Conservation (phyloP, 192 early-diverging fungal species). For the Coemansia sp. region DNA sequence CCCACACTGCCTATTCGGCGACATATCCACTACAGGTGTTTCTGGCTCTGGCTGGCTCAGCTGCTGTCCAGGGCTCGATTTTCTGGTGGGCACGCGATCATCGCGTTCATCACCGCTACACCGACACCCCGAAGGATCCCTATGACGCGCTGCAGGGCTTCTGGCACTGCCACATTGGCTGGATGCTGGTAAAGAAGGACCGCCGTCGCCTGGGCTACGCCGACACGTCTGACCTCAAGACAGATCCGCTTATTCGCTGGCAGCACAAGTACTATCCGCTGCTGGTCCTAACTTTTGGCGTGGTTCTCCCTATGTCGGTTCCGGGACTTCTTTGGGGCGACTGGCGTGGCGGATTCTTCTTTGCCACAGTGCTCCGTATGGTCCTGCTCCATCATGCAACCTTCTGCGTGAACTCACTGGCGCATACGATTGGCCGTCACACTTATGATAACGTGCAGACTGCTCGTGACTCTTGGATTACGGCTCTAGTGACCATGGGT, state of each 20-base stretch:
- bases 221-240: constrained; percentile 78
- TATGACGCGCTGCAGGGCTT: constrained; percentile 79
- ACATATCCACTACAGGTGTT: constrained; percentile 61
- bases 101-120: constrained; percentile 86
- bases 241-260: constrained; percentile 67
- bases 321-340: constrained; percentile 84
- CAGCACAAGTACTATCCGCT: constrained; percentile 77
- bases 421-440: constrained; percentile 71
- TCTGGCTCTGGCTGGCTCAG: constrained; percentile 65
- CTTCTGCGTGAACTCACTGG: constrained; percentile 84
- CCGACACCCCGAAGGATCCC: constrained; percentile 81
- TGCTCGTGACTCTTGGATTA: constrained; percentile 79
- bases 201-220: constrained; percentile 70
- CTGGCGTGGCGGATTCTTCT: constrained; percentile 81
- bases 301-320: constrained; percentile 80
- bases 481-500: constrained; percentile 74
- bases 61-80: constrained; percentile 79
- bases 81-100: constrained; percentile 87
- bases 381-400: constrained; percentile 84
- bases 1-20: constrained; percentile 76
- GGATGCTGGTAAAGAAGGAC: constrained; percentile 84
- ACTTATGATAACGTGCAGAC: constrained; percentile 82
- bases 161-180: constrained; percentile 81
- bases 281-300: constrained; percentile 71
- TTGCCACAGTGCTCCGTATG: constrained; percentile 68